Conservation (phyloP, 2,329 filamentous ascomycete species). For the Fusarium veterinarium region DNA sequence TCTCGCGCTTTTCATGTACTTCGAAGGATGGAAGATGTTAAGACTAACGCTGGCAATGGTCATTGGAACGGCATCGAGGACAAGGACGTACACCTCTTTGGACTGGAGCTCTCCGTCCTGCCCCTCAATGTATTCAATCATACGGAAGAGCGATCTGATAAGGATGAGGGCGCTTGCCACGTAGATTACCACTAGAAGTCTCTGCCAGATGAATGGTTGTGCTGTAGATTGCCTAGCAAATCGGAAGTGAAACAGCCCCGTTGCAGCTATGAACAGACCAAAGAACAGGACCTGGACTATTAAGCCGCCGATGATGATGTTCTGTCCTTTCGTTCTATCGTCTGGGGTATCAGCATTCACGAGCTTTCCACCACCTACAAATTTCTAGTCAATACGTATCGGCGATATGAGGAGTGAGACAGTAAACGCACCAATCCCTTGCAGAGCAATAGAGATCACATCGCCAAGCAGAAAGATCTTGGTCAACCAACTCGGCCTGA, state of each 20-base stretch:
- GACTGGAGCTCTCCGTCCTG: not conserved
- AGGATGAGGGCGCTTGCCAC: not conserved
- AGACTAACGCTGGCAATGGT: not conserved
- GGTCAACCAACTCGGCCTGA: not conserved
- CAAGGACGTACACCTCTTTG: not conserved
- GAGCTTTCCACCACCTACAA: too few relatives aligned
- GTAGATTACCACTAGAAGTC: not conserved
- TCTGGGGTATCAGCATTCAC: too few relatives aligned
- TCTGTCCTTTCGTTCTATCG: too few relatives aligned
- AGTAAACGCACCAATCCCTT: not conserved
- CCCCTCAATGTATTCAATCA: not conserved
- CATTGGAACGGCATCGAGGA: not conserved
- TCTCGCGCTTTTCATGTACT: not conserved
- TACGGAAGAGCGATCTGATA: not conserved
- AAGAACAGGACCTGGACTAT: not conserved
- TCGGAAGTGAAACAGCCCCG: not conserved
- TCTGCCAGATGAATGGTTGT: not conserved
- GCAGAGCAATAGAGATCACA: not conserved
- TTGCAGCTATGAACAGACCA: not conserved
- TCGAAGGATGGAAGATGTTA: not conserved
- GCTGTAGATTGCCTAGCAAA: not conserved
- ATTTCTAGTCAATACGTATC: too few relatives aligned
- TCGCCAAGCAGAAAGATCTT: not conserved
- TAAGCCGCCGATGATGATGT: too few relatives aligned
- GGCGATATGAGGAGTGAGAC: not conserved